Evolutionary conservation across 768 basidiomycete species (phyloP), one percentile per base, ranked within the genome.

Genomic region (Dentipellis sp.): DNA sequence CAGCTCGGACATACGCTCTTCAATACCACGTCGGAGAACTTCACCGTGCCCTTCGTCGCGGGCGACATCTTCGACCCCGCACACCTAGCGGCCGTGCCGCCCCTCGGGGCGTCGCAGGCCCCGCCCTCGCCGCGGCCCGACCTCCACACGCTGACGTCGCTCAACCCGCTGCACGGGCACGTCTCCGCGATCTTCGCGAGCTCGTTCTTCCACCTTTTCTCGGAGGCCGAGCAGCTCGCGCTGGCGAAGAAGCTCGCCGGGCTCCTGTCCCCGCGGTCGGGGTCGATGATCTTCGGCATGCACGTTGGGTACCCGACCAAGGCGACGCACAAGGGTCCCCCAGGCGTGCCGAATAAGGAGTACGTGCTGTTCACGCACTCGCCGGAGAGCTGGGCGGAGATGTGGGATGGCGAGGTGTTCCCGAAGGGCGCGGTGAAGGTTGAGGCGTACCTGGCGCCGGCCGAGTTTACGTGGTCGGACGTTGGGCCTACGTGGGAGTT

Each of bases 201-300:
- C n/a, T 66, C 75, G 2, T 69, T 82, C 64, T 81, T 83, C 60
- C 69, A 72, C 64, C 63, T 80, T 38, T 82, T 80, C 63, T 55
- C 61, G 54, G 68, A 74, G 56, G 67, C 58, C n/a, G 54, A 68
- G 22, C 79, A 82, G 59, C 54, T 66, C 11, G 59, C 72, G 23
- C 65, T 81, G 42, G 79, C 75, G 2, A 66, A 64, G 17, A 65
- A 68, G 5, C 63, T 79, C 19, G 76, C 74, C 2, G 68, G 69
- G 3, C 62, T 80, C 7, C 69, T 80, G 19, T 69, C 72, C 0
- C 72, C 71, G 2, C 63, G 62, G 17, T 69, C 73, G 0, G 79
- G 78, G 2, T 78, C 78, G 3, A 60, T 76, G n/a, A 73, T 79
- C 42, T 75, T 78, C 59, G 78, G 80, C 23, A 0, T 10, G 40